Evolutionary conservation across 2,329 filamentous ascomycete species (phyloP).

Genomic region (Aspergillus terreus): DNA sequence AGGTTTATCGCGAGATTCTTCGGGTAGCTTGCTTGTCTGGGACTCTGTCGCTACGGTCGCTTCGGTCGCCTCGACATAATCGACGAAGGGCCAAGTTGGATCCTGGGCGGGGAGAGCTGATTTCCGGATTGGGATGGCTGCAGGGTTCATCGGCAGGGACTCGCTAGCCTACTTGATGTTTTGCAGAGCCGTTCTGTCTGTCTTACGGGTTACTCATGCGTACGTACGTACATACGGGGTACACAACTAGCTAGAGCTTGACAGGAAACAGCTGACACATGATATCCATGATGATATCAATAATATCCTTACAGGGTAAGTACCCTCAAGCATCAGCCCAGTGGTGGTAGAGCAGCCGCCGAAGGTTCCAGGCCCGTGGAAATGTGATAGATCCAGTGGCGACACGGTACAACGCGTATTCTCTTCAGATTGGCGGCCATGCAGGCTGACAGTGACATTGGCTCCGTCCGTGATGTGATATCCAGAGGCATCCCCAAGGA

Average conservation of each 20-base stretch:
- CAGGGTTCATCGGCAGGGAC: not conserved
- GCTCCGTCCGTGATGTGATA: too few species aligned
- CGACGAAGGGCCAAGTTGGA: not conserved
- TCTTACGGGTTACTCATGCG: too few species aligned
- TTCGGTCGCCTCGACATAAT: too few species aligned
- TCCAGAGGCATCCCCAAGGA: not conserved
- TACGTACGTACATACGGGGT: too few species aligned
- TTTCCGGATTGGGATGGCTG: constrained; percentile 2
- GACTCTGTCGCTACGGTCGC: too few species aligned
- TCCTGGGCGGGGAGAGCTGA: not conserved
- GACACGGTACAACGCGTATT: not conserved
- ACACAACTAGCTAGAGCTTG: too few species aligned
- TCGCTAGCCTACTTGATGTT: too few species aligned
- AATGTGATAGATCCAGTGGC: constrained; percentile 18
- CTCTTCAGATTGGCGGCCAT: not conserved
- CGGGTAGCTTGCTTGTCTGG: not conserved
- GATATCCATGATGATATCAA: not conserved
- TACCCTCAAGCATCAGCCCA: not conserved
- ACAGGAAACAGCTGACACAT: too few species aligned
- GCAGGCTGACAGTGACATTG: too few species aligned
- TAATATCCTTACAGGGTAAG: too few species aligned
- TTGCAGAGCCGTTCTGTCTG: too few species aligned
- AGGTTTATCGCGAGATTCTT: constrained; percentile 1
- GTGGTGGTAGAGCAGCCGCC: constrained; percentile 2
- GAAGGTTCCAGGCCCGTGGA: constrained; percentile 13